Base-by-base conservation (phyloP, 2,329 filamentous ascomycete species). In the Stemphylium vesicarium region DNA sequence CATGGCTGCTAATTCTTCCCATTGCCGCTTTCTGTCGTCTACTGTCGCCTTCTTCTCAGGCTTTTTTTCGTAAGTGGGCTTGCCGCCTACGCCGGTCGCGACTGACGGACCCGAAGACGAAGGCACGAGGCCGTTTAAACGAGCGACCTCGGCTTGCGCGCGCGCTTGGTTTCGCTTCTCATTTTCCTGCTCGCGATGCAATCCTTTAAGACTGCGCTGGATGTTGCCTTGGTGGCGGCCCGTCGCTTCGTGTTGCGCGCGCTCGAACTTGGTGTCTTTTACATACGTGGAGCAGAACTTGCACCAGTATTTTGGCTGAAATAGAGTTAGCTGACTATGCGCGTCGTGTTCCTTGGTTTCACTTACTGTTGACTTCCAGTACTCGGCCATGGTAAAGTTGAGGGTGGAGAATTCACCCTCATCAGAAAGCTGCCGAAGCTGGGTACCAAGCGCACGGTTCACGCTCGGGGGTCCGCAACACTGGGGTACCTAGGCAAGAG, bases 281-380 rank as follows among this genome's bases (percentile, higher is more conserved):
- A 99, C 90, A 77, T 88, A 98, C 72, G 85, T 85, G 72, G 87
- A 86, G 84, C 95, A 99, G 81, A 96, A 91, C 77, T 98, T 98
- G 85, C 95, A 99, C 92, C 93, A 98, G 80, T 96, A 96, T 74
- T 89, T 94, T 5, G 93, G 93, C 75, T 87, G 10, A 11, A 15
- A 7, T 3, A 0, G 10, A 31, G 12, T 70, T 29, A 71, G 62
- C 7, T 29, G 3, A 22, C 26, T 8, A 37, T 12, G 26, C 33
- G 15, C 39, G 15, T 12, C 7, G 9, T 1, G 4, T 6, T 16
- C 10, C 2, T 16, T 13, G 26, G 16, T 9, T 36, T 40, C 3
- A 60, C 80, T 75, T 73, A 86, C 85, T 31, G 93, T 96, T 16
- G 94, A 97, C 76, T 98, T 98, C 95, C 95, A 98, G 79, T 96